A percentile compares a stretch with the other conserved stretches of the same genome.
These are phyloP conservation scores for Mycena venus DNA, from an alignment of 768 basidiomycete species.

Conservation along the genomic window DNA sequence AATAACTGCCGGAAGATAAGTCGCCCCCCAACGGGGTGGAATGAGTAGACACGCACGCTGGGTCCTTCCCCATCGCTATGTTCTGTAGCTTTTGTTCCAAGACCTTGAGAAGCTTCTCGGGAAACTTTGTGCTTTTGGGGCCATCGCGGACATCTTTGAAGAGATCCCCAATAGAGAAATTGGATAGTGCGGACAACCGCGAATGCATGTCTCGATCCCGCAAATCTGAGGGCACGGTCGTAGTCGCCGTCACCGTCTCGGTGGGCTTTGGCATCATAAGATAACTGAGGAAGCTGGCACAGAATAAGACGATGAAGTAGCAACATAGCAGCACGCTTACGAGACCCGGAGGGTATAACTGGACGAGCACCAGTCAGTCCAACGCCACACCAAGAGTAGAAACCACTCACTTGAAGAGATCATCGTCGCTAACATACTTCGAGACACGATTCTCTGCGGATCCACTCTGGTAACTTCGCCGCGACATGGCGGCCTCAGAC, in stretches of 20 bases:
- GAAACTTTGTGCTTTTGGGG: constrained; percentile 90
- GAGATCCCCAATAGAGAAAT: constrained; percentile 80
- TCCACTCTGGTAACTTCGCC: constrained; percentile 80
- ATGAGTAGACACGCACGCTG: constrained; percentile 70
- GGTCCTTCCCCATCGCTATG: constrained; percentile 94
- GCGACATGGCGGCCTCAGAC: constrained; percentile 64
- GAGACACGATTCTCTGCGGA: constrained; percentile 81
- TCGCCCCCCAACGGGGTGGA: neutral
- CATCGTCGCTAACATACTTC: constrained; percentile 86
- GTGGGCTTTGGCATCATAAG: constrained; percentile 73
- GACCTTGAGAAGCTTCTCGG: constrained; percentile 93
- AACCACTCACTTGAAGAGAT: constrained; percentile 80
- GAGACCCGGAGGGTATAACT: constrained; percentile 89
- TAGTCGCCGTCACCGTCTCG: constrained; percentile 45
- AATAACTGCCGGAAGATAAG: constrained; percentile 69
- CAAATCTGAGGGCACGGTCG: constrained; percentile 44
- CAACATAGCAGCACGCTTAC: constrained; percentile 61
- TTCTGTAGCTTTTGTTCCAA: constrained; percentile 91
- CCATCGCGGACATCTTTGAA: constrained; percentile 86
- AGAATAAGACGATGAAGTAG: constrained; percentile 16
- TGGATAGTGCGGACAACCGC: constrained; percentile 77
- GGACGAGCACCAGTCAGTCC: constrained; percentile 11
- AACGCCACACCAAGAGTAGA: constrained; percentile 8
- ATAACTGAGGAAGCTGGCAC: constrained; percentile 76
- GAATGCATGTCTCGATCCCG: constrained; percentile 77